Percentiles rank a stretch among this genome's conserved stretches.
Conservation (phyloP, 192 early-diverging fungal species). For the Umbelopsis sp. region DNA sequence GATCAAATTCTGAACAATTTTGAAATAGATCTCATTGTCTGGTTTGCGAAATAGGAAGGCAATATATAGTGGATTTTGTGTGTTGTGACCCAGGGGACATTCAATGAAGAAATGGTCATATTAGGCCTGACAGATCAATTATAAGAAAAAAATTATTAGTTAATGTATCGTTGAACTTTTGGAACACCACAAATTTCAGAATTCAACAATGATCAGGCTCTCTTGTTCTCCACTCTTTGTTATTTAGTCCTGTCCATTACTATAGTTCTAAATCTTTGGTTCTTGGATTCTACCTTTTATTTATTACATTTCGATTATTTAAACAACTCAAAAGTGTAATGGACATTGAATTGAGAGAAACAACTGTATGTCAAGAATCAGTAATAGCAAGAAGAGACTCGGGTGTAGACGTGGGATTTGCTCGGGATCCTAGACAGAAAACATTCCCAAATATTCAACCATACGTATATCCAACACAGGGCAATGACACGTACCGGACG, state of each 20-base stretch:
- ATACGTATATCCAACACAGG: neutral
- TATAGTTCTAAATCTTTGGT: too few relatives aligned
- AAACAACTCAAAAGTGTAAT: neutral
- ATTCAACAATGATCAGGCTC: too few relatives aligned
- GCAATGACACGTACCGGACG: neutral
- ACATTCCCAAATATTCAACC: neutral
- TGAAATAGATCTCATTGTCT: too few relatives aligned
- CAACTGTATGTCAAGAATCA: neutral
- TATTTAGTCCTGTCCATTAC: too few relatives aligned
- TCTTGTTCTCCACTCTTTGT: too few relatives aligned
- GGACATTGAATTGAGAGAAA: neutral
- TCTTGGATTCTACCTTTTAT: too few relatives aligned
- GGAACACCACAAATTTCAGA: neutral
- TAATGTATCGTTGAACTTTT: neutral
- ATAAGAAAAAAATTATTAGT: conserved; percentile 1
- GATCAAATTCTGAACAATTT: too few relatives aligned
- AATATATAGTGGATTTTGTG: neutral
- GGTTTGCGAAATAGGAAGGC: neutral
- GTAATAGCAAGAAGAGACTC: neutral
- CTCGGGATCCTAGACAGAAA: neutral
- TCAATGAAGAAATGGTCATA: conserved; percentile 18
- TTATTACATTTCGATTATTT: too few relatives aligned
- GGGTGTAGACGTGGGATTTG: conserved; percentile 1
- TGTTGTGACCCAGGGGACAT: conserved; percentile 20
- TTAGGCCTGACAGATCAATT: neutral